These are phyloP conservation scores for Hirschfeldia incana DNA, from an alignment of 345 rosid genomes.

Conservation along the genomic window DNA sequence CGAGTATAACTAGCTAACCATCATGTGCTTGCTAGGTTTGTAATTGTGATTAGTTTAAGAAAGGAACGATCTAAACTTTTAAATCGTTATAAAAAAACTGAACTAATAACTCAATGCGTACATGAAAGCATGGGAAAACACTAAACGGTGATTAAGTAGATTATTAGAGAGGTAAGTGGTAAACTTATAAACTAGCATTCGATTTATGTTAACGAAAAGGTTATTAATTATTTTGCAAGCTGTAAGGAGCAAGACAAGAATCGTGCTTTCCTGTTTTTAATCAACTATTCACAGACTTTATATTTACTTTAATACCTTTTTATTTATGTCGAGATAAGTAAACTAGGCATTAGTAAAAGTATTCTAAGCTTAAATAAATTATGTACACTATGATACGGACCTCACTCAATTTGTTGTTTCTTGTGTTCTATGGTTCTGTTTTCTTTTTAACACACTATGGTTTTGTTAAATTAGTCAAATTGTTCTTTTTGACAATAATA, in stretches of 20 bases:
- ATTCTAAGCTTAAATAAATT: constrained; percentile 13
- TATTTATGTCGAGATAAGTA: background rate
- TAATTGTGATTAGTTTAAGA: background rate
- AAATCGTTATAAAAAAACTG: background rate
- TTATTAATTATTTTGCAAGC: constrained; percentile 28
- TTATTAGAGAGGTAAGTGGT: background rate
- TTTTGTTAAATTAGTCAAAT: background rate
- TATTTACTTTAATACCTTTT: background rate
- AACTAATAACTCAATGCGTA: background rate
- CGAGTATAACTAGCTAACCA: background rate
- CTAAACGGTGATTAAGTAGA: constrained; percentile 13
- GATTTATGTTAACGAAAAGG: constrained; percentile 15
- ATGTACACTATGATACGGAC: constrained; percentile 16
- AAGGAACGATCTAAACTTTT: background rate
- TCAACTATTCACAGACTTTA: constrained; percentile 11
- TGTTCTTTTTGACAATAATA: constrained; percentile 2
- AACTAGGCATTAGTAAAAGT: background rate
- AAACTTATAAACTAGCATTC: constrained; percentile 3
- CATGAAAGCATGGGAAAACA: constrained; percentile 4
- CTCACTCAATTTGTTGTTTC: background rate
- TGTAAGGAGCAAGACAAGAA: constrained; percentile 38
- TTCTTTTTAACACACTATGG: background rate
- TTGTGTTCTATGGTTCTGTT: background rate
- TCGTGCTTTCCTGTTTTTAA: constrained; percentile 13
- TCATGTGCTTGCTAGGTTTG: background rate